phyloP scores from a whole-genome alignment of 2,329 filamentous ascomycete species.

The Pyrenophora teres region DNA sequence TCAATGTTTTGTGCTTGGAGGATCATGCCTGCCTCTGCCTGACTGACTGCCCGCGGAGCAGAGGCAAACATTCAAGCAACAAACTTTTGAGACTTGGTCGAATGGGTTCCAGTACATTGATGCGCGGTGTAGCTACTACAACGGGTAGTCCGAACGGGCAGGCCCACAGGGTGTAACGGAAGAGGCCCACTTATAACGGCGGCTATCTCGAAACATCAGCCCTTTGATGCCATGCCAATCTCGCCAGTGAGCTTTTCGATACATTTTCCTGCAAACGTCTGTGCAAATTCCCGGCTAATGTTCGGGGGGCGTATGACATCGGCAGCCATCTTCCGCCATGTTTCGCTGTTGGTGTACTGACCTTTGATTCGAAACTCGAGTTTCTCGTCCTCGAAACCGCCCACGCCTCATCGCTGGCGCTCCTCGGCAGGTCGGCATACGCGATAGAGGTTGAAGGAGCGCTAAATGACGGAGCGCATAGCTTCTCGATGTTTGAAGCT shows the following conservation, averaged over 20 bases:
- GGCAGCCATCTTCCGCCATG: constrained; percentile 19
- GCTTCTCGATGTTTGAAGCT: constrained; percentile 22
- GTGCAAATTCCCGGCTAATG: constrained; percentile 13
- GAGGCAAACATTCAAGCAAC: too few species aligned
- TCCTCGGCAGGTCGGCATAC: constrained; percentile 2
- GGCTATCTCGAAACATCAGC: constrained; percentile 25
- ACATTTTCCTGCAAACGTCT: not conserved
- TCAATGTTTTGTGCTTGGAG: too few species aligned
- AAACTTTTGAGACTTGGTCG: not conserved
- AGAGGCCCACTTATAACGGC: constrained; percentile 17
- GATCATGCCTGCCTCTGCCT: too few species aligned
- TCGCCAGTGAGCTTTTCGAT: not conserved
- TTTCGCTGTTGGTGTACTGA: constrained; percentile 27
- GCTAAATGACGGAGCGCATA: constrained; percentile 7
- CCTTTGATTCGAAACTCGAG: constrained; percentile 32
- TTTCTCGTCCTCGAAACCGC: constrained; percentile 25
- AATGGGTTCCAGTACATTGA: not conserved
- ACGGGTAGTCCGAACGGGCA: not conserved
- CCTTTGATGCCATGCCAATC: constrained; percentile 14
- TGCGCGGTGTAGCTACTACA: constrained; percentile 10
- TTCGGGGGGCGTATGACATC: constrained; percentile 8
- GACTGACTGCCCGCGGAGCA: too few species aligned
- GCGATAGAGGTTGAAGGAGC: constrained; percentile 1
- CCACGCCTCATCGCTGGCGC: constrained; percentile 18
- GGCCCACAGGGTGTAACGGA: constrained; percentile 20